Conservation (phyloP, 2,329 filamentous ascomycete genomes). For the Neurospora crassa region DNA sequence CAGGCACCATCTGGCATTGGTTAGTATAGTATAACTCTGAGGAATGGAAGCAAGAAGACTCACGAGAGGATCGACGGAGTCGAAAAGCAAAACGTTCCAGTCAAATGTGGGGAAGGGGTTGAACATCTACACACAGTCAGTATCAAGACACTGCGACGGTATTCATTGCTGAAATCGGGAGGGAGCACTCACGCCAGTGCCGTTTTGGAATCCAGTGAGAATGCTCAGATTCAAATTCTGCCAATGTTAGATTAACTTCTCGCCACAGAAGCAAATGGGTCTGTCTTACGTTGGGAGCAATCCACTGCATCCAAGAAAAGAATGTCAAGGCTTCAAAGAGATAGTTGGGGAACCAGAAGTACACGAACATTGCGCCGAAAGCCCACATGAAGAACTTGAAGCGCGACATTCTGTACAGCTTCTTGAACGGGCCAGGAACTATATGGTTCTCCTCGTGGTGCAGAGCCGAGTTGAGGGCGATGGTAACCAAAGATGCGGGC, state of each 20-base stretch:
- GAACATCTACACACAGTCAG: constrained; percentile 17
- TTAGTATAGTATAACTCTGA: neutral
- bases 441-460: constrained; percentile 23
- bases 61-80: constrained; percentile 26
- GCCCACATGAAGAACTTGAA: constrained; percentile 28
- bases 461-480: constrained; percentile 27
- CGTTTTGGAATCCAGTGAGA: constrained; percentile 30
- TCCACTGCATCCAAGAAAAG: constrained; percentile 43
- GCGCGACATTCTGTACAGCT: constrained; percentile 29
- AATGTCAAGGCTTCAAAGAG: constrained; percentile 33
- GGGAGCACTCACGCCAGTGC: constrained; percentile 22
- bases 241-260: neutral
- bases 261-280: neutral
- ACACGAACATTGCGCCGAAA: constrained; percentile 31
- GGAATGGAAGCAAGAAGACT: constrained; percentile 24
- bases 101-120: constrained; percentile 42
- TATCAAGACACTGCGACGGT: neutral
- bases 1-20: constrained; percentile 11
- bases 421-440: constrained; percentile 24
- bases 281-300: constrained; percentile 25
- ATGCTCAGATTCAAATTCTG: constrained; percentile 30
- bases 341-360: constrained; percentile 39
- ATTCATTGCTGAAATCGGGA: neutral
- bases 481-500: constrained; percentile 30
- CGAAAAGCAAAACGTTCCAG: constrained; percentile 30